Evolutionary conservation across 345 rosid genomes (phyloP).

Genomic region (Odontarrhena argentea): DNA sequence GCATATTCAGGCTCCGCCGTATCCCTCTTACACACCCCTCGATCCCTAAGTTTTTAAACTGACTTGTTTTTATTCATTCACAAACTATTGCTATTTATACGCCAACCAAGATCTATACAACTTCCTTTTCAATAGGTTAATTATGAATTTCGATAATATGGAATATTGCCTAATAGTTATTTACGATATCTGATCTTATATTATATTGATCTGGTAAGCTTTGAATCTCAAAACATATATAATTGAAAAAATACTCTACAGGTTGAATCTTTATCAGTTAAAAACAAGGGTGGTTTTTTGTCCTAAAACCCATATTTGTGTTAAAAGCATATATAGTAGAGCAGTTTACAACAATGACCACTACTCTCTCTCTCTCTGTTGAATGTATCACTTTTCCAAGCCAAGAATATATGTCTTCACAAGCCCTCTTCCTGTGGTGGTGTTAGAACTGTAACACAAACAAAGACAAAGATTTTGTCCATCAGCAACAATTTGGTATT

Average conservation of each 20-base stretch:
- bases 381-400: slow-evolving; percentile 11
- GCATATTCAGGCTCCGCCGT: too few relatives aligned
- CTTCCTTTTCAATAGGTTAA: too few relatives aligned
- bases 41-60: too few relatives aligned
- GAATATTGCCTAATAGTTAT: too few relatives aligned
- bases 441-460: slow-evolving; percentile 35
- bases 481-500: background rate
- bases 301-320: slow-evolving; percentile 16
- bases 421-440: slow-evolving; percentile 36
- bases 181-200: too few relatives aligned
- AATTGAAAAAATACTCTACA: background rate
- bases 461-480: slow-evolving; percentile 7
- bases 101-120: too few relatives aligned
- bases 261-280: slow-evolving; percentile 2
- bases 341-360: slow-evolving; percentile 6
- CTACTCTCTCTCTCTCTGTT: slow-evolving; percentile 15
- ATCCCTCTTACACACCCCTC: too few relatives aligned
- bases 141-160: too few relatives aligned
- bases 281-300: background rate
- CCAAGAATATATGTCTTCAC: slow-evolving; percentile 22
- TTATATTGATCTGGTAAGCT: background rate
- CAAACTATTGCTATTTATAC: too few relatives aligned
- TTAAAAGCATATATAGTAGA: background rate
- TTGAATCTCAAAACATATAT: slow-evolving; percentile 1
- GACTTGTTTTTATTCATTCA: too few relatives aligned